Evolutionary conservation across 2,329 filamentous ascomycete species (phyloP).

Genomic region (Aspergillus amoenus): DNA sequence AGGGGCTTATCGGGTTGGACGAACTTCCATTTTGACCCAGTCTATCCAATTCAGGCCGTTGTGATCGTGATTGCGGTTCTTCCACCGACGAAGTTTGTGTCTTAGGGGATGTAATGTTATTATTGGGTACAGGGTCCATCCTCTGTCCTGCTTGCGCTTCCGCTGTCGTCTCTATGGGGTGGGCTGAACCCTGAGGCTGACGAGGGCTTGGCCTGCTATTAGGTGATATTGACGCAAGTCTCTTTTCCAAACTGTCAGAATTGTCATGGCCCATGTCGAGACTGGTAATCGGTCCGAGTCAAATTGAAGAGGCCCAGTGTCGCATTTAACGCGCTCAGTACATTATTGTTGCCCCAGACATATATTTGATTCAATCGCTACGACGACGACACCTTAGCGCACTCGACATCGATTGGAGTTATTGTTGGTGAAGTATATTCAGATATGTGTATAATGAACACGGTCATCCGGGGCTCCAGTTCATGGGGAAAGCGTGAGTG

Average conservation of each 20-base stretch:
- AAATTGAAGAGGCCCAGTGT: slow-evolving; percentile 7
- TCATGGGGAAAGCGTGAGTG: background rate
- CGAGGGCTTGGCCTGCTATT: slow-evolving; percentile 13
- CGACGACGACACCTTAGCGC: background rate
- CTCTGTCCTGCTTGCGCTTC: slow-evolving; percentile 9
- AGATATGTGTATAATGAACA: background rate
- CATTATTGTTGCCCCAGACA: slow-evolving; percentile 8
- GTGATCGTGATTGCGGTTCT: background rate
- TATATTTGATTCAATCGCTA: background rate
- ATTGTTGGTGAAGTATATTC: background rate
- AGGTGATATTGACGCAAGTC: slow-evolving; percentile 18
- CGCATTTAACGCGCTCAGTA: slow-evolving; percentile 7
- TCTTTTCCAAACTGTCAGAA: slow-evolving; percentile 23
- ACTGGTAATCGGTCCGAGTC: slow-evolving; percentile 9
- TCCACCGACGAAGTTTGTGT: background rate
- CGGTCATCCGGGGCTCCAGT: too few relatives aligned
- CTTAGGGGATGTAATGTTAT: background rate
- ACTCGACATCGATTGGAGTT: background rate
- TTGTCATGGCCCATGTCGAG: slow-evolving; percentile 33
- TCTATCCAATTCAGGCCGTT: background rate
- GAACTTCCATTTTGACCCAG: background rate
- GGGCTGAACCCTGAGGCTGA: slow-evolving; percentile 13
- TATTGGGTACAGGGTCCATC: slow-evolving; percentile 11
- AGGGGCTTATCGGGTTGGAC: background rate
- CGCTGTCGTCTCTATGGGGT: slow-evolving; percentile 5